A percentile compares a stretch with the other conserved stretches of the same genome.
Evolutionary conservation across 2,329 filamentous ascomycete genomes (phyloP).

Genomic region (Bipolaris sorokiniana): DNA sequence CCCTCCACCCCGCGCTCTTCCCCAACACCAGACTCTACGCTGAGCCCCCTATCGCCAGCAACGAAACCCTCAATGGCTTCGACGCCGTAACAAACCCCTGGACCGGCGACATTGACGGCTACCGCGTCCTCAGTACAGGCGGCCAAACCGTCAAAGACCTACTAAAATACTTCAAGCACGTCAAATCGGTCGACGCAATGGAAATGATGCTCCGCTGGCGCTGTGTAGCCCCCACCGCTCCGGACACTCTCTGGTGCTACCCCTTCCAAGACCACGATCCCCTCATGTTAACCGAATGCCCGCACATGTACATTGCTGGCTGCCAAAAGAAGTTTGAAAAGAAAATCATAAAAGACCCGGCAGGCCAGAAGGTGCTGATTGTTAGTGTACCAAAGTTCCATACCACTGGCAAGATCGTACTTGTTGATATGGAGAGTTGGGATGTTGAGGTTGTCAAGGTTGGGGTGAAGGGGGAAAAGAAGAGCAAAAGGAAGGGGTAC

Average conservation of each 20-base stretch:
- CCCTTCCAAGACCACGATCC: slow-evolving; percentile 94
- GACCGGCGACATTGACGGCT: slow-evolving; percentile 89
- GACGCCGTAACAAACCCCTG: slow-evolving; percentile 92
- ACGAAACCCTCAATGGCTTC: slow-evolving; percentile 69
- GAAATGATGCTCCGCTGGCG: slow-evolving; percentile 94
- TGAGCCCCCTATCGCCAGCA: slow-evolving; percentile 52
- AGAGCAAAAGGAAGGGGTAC: background rate
- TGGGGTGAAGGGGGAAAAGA: slow-evolving; percentile 4
- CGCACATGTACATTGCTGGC: slow-evolving; percentile 89
- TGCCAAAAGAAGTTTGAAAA: slow-evolving; percentile 82
- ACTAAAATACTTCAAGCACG: slow-evolving; percentile 83
- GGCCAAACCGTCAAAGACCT: slow-evolving; percentile 95
- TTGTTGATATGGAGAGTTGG: slow-evolving; percentile 85
- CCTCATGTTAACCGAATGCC: slow-evolving; percentile 83
- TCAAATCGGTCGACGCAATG: slow-evolving; percentile 85
- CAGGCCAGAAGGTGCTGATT: slow-evolving; percentile 75
- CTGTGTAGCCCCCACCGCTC: slow-evolving; percentile 88
- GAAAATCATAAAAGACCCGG: slow-evolving; percentile 66
- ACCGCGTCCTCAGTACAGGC: slow-evolving; percentile 82
- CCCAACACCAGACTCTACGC: slow-evolving; percentile 74
- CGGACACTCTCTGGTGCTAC: slow-evolving; percentile 95
- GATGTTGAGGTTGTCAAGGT: slow-evolving; percentile 70
- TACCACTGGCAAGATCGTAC: slow-evolving; percentile 76
- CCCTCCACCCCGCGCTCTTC: slow-evolving; percentile 92
- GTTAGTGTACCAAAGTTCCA: slow-evolving; percentile 85